A percentile compares a stretch with the other conserved stretches of the same genome.
Conservation (phyloP, 2,329 filamentous ascomycete species). For the Pestalotiopsis sp. region DNA sequence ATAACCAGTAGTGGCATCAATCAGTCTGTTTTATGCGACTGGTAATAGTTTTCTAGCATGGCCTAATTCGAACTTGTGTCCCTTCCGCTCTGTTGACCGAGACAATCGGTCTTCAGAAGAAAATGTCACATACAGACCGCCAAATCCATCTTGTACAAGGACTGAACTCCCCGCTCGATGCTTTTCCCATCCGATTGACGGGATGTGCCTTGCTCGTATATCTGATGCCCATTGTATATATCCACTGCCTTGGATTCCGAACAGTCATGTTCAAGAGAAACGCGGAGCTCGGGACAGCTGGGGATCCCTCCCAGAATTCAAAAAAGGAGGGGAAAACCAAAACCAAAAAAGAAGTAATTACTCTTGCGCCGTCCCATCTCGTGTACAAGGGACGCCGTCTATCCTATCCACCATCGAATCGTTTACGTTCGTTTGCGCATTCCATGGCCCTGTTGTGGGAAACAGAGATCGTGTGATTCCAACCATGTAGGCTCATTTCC, state of each 20-base stretch:
- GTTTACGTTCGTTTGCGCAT: neutral
- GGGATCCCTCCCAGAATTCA: neutral
- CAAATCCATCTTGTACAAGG: neutral
- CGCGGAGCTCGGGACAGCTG: neutral
- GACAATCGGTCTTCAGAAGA: neutral
- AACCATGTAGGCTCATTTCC: neutral
- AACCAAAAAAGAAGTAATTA: neutral
- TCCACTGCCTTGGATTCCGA: neutral
- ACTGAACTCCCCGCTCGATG: constrained; percentile 7
- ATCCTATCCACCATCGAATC: constrained; percentile 5
- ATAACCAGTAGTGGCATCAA: neutral
- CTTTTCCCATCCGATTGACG: neutral
- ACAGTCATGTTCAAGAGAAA: neutral
- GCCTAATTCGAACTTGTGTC: neutral
- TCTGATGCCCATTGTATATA: neutral
- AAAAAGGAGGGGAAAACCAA: constrained; percentile 5
- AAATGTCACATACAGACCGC: neutral
- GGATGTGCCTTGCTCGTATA: neutral
- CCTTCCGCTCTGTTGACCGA: neutral
- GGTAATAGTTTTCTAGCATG: neutral
- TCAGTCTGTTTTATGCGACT: neutral
- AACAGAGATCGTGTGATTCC: neutral
- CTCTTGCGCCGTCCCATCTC: constrained; percentile 13
- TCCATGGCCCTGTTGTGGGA: neutral
- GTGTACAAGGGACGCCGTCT: constrained; percentile 23